Conservation (phyloP, 257 asterid genomes). For the Phtheirospermum japonicum region DNA sequence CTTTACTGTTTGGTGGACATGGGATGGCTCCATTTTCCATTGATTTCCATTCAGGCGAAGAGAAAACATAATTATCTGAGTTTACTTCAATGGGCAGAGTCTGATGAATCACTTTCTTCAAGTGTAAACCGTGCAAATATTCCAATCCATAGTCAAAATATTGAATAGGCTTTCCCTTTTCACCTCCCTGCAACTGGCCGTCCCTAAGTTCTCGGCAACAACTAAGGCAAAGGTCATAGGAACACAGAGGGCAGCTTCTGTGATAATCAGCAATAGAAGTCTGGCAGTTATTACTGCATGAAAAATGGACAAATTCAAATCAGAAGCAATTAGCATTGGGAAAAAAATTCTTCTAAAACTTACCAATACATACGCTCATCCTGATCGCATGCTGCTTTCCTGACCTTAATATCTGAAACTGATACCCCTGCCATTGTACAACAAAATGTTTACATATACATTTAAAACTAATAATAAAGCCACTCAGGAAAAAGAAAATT, state of each 20-base stretch:
- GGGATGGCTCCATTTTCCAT: slow-evolving; percentile 42
- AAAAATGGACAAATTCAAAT: slow-evolving; percentile 10
- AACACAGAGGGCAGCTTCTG: slow-evolving; percentile 55
- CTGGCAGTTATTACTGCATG: slow-evolving; percentile 55
- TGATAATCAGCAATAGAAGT: slow-evolving; percentile 56
- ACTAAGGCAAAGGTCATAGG: slow-evolving; percentile 60
- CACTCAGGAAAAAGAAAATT: neutral
- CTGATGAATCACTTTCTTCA: neutral
- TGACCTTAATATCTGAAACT: slow-evolving; percentile 34
- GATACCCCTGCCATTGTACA: slow-evolving; percentile 42
- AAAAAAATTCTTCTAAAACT: slow-evolving; percentile 13
- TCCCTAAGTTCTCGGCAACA: slow-evolving; percentile 66
- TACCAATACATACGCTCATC: slow-evolving; percentile 56
- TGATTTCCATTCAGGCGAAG: slow-evolving; percentile 12
- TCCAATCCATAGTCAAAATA: slow-evolving; percentile 39
- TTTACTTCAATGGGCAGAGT: neutral
- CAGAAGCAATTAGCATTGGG: neutral
- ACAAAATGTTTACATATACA: slow-evolving; percentile 4
- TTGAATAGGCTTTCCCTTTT: slow-evolving; percentile 25
- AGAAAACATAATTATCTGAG: neutral
- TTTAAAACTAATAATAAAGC: slow-evolving; percentile 11
- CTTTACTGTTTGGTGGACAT: slow-evolving; percentile 44
- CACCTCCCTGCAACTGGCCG: slow-evolving; percentile 44
- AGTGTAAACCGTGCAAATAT: slow-evolving; percentile 49
- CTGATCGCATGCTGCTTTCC: slow-evolving; percentile 18